A percentile compares a stretch with the other conserved stretches of the same genome.
These are phyloP conservation scores for Corniculantispora saksenae DNA, from an alignment of 2,329 filamentous ascomycete genomes.

Conservation along the genomic window DNA sequence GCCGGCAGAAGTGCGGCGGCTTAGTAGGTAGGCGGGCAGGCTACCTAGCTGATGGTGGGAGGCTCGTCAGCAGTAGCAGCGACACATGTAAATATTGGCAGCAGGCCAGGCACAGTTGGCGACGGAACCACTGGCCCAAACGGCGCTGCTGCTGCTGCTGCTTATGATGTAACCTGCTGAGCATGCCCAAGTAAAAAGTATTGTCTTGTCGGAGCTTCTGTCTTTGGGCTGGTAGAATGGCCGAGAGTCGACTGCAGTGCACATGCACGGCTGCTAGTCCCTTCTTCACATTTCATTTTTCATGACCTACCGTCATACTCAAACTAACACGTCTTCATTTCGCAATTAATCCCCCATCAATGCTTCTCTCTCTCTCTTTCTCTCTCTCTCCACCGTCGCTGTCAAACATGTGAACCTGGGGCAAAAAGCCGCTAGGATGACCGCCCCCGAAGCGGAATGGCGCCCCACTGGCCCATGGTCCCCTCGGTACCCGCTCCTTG, in stretches of 20 bases:
- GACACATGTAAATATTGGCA: conserved; percentile 6
- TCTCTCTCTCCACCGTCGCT: background rate
- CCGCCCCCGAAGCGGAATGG: conserved; percentile 5
- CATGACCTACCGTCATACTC: background rate
- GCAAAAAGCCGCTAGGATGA: background rate
- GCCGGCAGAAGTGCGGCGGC: too few species aligned
- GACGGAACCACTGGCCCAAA: background rate
- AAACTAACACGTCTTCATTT: too few species aligned
- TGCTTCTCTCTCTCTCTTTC: background rate
- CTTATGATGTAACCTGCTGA: too few species aligned
- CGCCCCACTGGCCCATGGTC: conserved; percentile 3
- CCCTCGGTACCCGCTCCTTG: conserved; percentile 13
- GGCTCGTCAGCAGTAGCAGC: background rate
- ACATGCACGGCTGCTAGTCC: too few species aligned
- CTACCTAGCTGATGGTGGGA: too few species aligned
- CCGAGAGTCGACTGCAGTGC: too few species aligned
- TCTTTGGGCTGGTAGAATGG: too few species aligned
- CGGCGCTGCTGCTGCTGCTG: background rate
- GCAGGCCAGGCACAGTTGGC: too few species aligned
- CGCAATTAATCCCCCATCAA: background rate
- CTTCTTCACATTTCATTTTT: too few species aligned
- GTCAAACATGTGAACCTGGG: conserved; percentile 19
- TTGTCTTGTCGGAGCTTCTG: too few species aligned
- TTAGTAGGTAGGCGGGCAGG: too few species aligned
- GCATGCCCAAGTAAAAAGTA: too few species aligned